Conservation (phyloP, 768 basidiomycete genomes). For the Lentinula detonsa region DNA sequence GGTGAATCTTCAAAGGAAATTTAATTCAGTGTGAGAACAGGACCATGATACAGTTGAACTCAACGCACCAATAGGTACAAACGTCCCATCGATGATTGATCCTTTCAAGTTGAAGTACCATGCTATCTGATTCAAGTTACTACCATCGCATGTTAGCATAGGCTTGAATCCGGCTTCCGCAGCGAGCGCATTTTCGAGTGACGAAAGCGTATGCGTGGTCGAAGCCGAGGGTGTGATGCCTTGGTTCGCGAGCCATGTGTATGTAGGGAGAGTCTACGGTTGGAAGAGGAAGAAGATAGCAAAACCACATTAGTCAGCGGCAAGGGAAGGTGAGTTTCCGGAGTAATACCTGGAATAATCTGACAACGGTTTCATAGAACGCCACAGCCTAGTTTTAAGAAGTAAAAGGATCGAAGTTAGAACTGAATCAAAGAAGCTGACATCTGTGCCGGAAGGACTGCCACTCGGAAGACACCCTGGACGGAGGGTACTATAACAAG, state of each 20-base stretch:
- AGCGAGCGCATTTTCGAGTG: constrained; percentile 49
- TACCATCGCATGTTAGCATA: constrained; percentile 34
- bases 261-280: constrained; percentile 61
- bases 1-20: constrained; percentile 38
- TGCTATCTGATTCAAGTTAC: constrained; percentile 36
- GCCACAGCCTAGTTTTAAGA: constrained; percentile 47
- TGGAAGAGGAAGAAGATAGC: not conserved
- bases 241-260: constrained; percentile 59
- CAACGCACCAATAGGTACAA: constrained; percentile 50
- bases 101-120: constrained; percentile 66
- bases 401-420: not conserved
- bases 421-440: constrained; percentile 14
- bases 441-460: constrained; percentile 58
- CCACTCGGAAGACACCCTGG: constrained; percentile 53
- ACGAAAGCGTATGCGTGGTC: constrained; percentile 51
- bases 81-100: constrained; percentile 60
- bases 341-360: constrained; percentile 44
- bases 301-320: not conserved
- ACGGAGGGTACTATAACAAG: constrained; percentile 52
- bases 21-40: not conserved
- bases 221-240: constrained; percentile 67
- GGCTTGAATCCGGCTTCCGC: constrained; percentile 48
- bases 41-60: not conserved
- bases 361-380: constrained; percentile 56
- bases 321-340: not conserved